A percentile compares a stretch with the other conserved stretches of the same genome.
Conservation (phyloP, 768 basidiomycete species). For the Gautieria morchelliformis region DNA sequence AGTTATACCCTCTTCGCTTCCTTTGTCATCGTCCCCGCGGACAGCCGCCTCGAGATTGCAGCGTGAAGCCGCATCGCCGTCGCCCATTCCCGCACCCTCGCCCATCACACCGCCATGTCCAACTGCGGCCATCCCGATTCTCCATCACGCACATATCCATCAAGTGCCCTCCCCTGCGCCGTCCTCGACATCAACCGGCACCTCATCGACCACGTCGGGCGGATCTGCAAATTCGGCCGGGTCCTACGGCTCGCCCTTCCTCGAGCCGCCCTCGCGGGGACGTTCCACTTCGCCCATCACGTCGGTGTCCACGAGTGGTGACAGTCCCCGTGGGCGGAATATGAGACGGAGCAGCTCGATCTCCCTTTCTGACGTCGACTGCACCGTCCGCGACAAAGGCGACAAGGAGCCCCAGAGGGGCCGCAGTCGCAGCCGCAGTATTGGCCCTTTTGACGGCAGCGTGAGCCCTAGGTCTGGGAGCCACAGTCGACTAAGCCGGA, state of each 20-base stretch:
- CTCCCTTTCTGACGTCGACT: neutral
- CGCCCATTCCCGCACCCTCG: neutral
- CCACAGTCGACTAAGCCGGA: neutral
- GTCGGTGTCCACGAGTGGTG: neutral
- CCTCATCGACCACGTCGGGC: neutral
- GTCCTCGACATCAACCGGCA: neutral
- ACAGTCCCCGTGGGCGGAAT: neutral
- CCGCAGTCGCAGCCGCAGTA: slow-evolving; percentile 7
- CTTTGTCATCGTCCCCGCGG: neutral
- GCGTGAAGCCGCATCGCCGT: neutral
- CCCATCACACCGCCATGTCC: neutral
- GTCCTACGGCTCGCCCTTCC: slow-evolving; percentile 3
- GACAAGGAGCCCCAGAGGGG: slow-evolving; percentile 2
- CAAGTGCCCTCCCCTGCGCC: neutral
- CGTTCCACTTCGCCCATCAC: slow-evolving; percentile 5
- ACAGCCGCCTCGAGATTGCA: neutral
- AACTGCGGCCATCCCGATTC: neutral
- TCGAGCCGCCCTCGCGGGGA: slow-evolving; percentile 2
- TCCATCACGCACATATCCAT: neutral
- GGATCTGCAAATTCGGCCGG: neutral
- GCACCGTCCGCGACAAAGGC: neutral
- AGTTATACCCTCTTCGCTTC: neutral
- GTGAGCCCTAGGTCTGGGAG: slow-evolving; percentile 6
- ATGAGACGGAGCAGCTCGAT: neutral
- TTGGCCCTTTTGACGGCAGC: slow-evolving; percentile 2